Percentiles rank a stretch among this genome's conserved stretches.
Evolutionary conservation across 2,329 filamentous ascomycete genomes (phyloP).

Genomic region (Tolypocladium pustulatum): DNA sequence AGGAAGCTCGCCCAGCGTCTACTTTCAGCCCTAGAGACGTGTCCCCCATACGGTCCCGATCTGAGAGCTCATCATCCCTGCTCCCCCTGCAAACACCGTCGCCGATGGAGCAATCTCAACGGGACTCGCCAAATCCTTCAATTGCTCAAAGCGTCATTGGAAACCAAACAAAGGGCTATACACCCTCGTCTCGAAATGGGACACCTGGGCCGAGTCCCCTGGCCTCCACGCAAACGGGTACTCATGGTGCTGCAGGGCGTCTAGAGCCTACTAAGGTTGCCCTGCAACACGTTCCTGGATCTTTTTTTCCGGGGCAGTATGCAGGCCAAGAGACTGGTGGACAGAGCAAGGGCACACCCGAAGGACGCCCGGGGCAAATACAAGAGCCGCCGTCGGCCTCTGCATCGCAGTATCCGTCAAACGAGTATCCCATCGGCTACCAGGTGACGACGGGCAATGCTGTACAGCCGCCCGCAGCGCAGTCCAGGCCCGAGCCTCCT

Average conservation of each 20-base stretch:
- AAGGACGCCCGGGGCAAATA: background rate
- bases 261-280: constrained; percentile 3
- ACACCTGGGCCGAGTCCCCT: background rate
- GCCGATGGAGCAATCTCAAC: constrained; percentile 5
- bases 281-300: background rate
- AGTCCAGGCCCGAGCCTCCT: background rate
- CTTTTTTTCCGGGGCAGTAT: constrained; percentile 2
- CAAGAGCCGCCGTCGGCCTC: background rate
- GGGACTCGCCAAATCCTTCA: constrained; percentile 5
- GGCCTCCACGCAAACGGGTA: no score
- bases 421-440: constrained; percentile 2
- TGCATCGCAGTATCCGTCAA: background rate
- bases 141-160: background rate
- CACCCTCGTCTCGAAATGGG: constrained; percentile 2
- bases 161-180: background rate
- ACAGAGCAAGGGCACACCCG: background rate
- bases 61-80: constrained; percentile 7
- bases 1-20: constrained; percentile 1
- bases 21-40: constrained; percentile 4
- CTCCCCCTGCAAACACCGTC: constrained; percentile 6
- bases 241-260: background rate
- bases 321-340: background rate
- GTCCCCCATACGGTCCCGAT: constrained; percentile 6
- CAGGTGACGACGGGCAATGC: background rate
- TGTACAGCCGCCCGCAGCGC: background rate